These are phyloP conservation scores for Chlorella sp. DNA, from an alignment of 139 green algal genomes.

Conservation along the genomic window DNA sequence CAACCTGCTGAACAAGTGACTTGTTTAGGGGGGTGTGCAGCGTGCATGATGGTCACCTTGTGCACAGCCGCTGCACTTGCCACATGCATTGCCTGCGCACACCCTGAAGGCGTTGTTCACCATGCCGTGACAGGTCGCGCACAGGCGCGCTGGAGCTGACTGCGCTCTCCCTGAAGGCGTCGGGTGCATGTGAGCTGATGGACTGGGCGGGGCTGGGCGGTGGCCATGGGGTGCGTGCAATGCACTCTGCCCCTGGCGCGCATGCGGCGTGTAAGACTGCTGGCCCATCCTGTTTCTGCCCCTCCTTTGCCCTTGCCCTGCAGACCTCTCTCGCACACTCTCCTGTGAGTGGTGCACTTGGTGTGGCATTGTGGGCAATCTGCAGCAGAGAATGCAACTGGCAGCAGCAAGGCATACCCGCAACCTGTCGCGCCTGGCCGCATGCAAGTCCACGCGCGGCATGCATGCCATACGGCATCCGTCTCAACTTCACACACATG, in stretches of 20 bases:
- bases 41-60: not conserved
- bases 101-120: too few relatives aligned
- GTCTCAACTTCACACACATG: too few relatives aligned
- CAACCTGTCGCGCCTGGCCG: too few relatives aligned
- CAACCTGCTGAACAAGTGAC: constrained; percentile 33
- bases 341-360: constrained; percentile 21
- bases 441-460: too few relatives aligned
- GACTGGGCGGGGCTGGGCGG: not conserved
- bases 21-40: too few relatives aligned
- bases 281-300: not conserved
- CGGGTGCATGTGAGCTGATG: constrained; percentile 13
- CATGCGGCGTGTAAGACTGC: not conserved
- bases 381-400: too few relatives aligned
- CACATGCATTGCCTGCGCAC: too few relatives aligned
- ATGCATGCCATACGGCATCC: too few relatives aligned
- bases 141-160: constrained; percentile 81
- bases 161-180: constrained; percentile 35
- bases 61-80: too few relatives aligned
- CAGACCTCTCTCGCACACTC: constrained; percentile 80
- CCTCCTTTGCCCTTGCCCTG: not conserved
- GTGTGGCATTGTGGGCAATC: too few relatives aligned
- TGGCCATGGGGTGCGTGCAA: too few relatives aligned
- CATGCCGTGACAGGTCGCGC: constrained; percentile 46
- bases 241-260: not conserved
- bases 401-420: too few relatives aligned